Conservation (phyloP, 345 rosid genomes). For the Streptanthus diversifolius region DNA sequence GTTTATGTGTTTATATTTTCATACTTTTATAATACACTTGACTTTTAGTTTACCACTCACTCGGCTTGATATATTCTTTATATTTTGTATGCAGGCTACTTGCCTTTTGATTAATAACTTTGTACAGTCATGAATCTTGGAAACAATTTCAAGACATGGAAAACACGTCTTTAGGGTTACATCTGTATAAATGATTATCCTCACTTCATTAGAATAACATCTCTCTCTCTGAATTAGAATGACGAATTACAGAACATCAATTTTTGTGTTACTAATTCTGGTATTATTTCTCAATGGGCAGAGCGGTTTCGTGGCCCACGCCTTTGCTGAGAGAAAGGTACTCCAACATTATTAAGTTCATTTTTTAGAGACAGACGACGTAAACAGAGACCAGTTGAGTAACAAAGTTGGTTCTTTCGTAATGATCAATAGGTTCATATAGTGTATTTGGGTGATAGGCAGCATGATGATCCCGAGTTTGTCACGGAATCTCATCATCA, state of each 20-base stretch:
- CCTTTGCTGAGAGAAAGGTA: constrained; percentile 4
- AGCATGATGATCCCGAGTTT: constrained; percentile 33
- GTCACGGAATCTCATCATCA: constrained; percentile 33
- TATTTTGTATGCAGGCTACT: no score
- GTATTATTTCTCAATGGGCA: constrained; percentile 10
- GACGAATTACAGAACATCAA: neutral
- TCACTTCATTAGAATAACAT: no score
- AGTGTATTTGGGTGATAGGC: constrained; percentile 39
- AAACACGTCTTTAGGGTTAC: no score
- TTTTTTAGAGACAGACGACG: neutral
- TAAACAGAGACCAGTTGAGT: neutral
- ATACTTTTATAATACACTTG: no score
- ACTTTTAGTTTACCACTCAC: no score
- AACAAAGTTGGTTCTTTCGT: neutral
- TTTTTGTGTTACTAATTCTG: neutral
- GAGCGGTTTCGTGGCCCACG: neutral
- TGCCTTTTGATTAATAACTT: no score
- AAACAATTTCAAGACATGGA: no score
- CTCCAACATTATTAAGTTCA: neutral
- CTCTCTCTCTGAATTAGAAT: neutral
- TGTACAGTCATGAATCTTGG: no score
- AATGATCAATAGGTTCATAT: constrained; percentile 29
- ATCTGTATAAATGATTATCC: no score
- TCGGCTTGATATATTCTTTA: no score
- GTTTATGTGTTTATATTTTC: no score